Base-by-base conservation (phyloP, 192 early-diverging fungal genomes). In the Podila epigama region DNA sequence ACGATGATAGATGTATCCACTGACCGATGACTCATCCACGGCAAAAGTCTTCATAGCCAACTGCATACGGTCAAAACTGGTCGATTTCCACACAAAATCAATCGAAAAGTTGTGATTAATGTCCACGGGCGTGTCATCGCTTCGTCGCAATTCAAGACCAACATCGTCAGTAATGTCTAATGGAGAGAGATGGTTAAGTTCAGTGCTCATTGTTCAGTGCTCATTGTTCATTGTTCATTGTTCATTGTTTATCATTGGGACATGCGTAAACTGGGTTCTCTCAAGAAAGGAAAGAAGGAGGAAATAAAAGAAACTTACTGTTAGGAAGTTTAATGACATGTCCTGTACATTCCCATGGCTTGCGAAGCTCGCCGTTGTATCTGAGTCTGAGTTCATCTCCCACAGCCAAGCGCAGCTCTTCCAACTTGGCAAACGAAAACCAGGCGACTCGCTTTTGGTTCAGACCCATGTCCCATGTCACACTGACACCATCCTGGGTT, bases 21-120 rank as follows among this genome's bases (percentile, higher is more conserved):
- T 95, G 29, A 98, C 94, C 6, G 92, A 93, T 0, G 89, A 92
- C 69, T 98, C 95, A 80, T 97, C 94, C 13, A 96, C 91, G 6
- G 98, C 96, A 90, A 99, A 99, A 4, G 89, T 94, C 68, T 95
- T 94, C 92, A 99, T 91, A 0, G 98, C 95, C 55, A 88, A 82
- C 79, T 98, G 97, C 97, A 98, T 98, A 42, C 93, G 89, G 69
- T 99, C 96, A 82, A 96, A 99, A 18, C 94, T 94, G 5, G 94
- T 96, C 7, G 95, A 92, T 83, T 98, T 98, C 97, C 97, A 99
- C 22, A 99, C 96, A 88, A 97, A 98, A 63, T 98, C 97, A 18
- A 98, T 92, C 12, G 92, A 90, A 69, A 97, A 98, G 70, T 96
- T 94, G 79, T 93, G 93, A 22, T 91, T 93, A 65, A 90, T 91